phyloP scores from a whole-genome alignment of 495 filamentous ascomycete genomes.

The Oidiodendron maius region DNA sequence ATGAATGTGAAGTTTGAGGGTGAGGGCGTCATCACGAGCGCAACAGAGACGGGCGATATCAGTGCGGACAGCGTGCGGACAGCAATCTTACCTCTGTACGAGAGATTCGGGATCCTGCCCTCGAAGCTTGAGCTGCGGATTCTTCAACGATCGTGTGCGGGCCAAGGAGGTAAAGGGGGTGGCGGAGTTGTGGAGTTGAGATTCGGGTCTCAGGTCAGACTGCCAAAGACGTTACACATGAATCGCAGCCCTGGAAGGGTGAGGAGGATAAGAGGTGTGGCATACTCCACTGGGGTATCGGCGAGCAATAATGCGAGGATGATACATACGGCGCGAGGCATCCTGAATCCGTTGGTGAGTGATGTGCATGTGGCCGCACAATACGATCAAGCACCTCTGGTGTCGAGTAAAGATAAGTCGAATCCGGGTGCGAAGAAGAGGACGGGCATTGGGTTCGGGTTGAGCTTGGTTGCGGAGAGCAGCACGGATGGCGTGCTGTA shows the following conservation, averaged over 20 bases:
- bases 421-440: conserved; percentile 58
- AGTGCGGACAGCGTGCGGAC: conserved; percentile 90
- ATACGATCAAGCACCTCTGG: conserved; percentile 66
- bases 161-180: conserved; percentile 65
- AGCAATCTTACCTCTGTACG: conserved; percentile 83
- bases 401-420: conserved; percentile 54
- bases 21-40: conserved; percentile 86
- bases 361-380: conserved; percentile 75
- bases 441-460: conserved; percentile 79
- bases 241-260: conserved; percentile 73
- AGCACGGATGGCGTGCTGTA: conserved; percentile 73
- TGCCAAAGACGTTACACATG: conserved; percentile 92
- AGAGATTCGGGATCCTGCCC: conserved; percentile 75
- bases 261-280: conserved; percentile 85
- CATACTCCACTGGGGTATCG: conserved; percentile 83
- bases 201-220: conserved; percentile 84
- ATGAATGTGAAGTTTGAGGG: conserved; percentile 86
- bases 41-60: conserved; percentile 75
- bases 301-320: conserved; percentile 90
- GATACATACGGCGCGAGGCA: conserved; percentile 83
- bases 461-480: conserved; percentile 87
- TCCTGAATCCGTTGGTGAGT: conserved; percentile 76
- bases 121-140: conserved; percentile 85
- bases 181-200: conserved; percentile 88
- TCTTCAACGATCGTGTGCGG: conserved; percentile 68